phyloP scores from a whole-genome alignment of 1,284 basidiomycete species.

The Quambalaria eucalypti region DNA sequence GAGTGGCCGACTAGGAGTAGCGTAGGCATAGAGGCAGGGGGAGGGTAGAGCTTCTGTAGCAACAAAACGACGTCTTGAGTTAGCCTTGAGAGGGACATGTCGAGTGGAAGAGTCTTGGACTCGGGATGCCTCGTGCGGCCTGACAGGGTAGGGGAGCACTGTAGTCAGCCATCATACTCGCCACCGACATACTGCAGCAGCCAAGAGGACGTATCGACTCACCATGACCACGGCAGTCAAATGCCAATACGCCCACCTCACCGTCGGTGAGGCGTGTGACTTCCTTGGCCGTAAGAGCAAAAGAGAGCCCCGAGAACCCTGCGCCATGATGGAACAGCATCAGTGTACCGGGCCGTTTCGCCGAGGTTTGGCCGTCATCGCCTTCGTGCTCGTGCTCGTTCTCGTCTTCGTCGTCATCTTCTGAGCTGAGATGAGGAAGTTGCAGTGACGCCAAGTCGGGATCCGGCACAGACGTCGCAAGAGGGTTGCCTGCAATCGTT shows the following conservation, averaged over 20 bases:
- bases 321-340: constrained; percentile 91
- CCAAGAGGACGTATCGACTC: too few relatives aligned
- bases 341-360: constrained; percentile 54
- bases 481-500: neutral
- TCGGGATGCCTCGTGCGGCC: neutral
- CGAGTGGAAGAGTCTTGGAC: neutral
- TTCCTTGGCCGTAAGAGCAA: constrained; percentile 76
- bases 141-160: neutral
- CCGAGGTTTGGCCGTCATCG: neutral
- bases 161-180: too few relatives aligned
- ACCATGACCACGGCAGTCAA: constrained; percentile 87
- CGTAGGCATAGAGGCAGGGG: constrained; percentile 14
- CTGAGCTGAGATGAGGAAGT: constrained; percentile 27
- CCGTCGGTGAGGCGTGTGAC: constrained; percentile 58
- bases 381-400: too few relatives aligned
- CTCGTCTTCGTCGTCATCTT: constrained; percentile 46
- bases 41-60: constrained; percentile 24
- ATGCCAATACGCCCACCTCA: constrained; percentile 70
- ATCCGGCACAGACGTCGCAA: neutral
- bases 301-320: constrained; percentile 78
- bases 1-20: constrained; percentile 46
- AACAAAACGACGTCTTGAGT: constrained; percentile 19
- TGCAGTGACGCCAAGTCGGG: constrained; percentile 7
- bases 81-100: constrained; percentile 34
- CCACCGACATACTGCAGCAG: constrained; percentile 3